Conservation (phyloP, 305 asterid genomes). For the Fraxinus latifolia region DNA sequence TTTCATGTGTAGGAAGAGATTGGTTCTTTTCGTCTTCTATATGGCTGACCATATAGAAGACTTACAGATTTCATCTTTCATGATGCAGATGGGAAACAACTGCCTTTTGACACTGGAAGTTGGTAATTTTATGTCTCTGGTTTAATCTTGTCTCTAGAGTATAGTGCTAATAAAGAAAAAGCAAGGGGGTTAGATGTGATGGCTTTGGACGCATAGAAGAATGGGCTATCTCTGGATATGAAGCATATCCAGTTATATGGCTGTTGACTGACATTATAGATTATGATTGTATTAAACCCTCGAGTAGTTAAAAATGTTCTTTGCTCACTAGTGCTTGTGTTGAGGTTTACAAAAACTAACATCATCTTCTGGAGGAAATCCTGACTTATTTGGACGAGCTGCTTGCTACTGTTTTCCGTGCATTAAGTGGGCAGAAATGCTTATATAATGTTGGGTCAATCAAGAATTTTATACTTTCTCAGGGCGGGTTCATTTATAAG, state of each 20-base stretch:
- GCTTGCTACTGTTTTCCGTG: constrained; percentile 80
- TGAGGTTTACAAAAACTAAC: constrained; percentile 75
- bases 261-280: constrained; percentile 72
- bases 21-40: constrained; percentile 44
- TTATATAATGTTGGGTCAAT: constrained; percentile 62
- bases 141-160: constrained; percentile 65
- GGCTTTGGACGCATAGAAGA: constrained; percentile 87
- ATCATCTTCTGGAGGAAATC: constrained; percentile 52
- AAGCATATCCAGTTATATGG: constrained; percentile 81
- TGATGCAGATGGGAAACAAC: constrained; percentile 55
- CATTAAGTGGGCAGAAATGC: constrained; percentile 67
- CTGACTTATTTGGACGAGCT: constrained; percentile 66
- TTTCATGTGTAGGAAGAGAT: constrained; percentile 60
- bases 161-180: constrained; percentile 45
- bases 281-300: constrained; percentile 79
- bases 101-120: constrained; percentile 79
- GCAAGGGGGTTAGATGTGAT: constrained; percentile 53
- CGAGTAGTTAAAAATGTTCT: constrained; percentile 57
- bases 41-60: too few relatives aligned
- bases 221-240: constrained; percentile 93
- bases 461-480: constrained; percentile 71
- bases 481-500: constrained; percentile 75
- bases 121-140: constrained; percentile 72
- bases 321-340: constrained; percentile 66
- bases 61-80: constrained; percentile 43